Evolutionary conservation across 257 asterid genomes (phyloP), one percentile per base, ranked within the genome.

Genomic region (Fraxinus americana): DNA sequence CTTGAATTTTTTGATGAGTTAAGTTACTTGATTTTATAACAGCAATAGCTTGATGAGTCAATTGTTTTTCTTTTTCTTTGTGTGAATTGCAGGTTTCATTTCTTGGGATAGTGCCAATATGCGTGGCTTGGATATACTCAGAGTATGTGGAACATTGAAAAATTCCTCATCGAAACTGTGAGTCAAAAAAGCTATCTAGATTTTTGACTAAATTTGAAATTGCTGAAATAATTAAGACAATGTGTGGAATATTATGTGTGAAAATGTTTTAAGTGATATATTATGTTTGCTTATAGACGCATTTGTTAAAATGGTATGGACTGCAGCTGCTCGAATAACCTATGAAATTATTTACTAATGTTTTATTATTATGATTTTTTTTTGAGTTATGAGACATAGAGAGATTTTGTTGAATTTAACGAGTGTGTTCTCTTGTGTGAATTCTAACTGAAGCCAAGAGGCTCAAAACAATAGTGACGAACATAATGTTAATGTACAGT

Each of bases 61-160:
- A 57, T 48, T 82, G 35, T 13, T 48, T 74, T 69, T 59, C 5
- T n/a, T 67, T 48, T 34, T 9, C 27, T 11, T 83, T 52, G 45
- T 27, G 72, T 36, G 67, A 73, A 81, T 21, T 83, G 84, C 84
- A 92, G 97, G 96, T 92, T 73, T 82, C 98, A 3, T 89, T 94
- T 77, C 87, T 94, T 43, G 98, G 96, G 61, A 76, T 91, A 82
- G 85, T 90, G 14, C 92, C 98, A 0, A 50, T 94, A 23, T 87
- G 91, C 79, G 94, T 89, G 39, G 96, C 96, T 71, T 94, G 98
- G 98, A 65, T 94, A 50, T 91, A 83, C 81, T 82, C 95, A 11
- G 98, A 92, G 81, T 89, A 85, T 80, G 77, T 94, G 38, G 38
- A 4, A 7, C 38, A 35, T 7, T 0, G 1, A 6, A 35, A 35